Evolutionary conservation across 495 filamentous ascomycete species (phyloP).

Genomic region (Pseudomonodictys pantanalensis): DNA sequence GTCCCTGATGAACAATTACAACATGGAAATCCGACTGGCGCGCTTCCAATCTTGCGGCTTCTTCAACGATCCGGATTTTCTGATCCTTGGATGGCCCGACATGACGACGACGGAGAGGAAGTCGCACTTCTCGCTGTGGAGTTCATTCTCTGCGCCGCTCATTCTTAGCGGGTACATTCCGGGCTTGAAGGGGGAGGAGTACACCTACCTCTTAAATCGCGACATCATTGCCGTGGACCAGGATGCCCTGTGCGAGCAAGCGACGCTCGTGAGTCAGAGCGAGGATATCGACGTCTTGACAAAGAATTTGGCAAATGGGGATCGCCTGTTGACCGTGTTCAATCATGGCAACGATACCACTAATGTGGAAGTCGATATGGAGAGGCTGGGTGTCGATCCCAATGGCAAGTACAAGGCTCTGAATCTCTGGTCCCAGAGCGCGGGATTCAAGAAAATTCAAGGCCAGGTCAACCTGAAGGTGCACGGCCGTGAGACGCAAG

Average conservation of each 20-base stretch:
- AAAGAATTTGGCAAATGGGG: slow-evolving; percentile 29
- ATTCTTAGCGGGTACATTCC: slow-evolving; percentile 48
- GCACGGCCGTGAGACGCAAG: slow-evolving; percentile 3
- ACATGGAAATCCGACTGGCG: slow-evolving; percentile 41
- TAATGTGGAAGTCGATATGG: slow-evolving; percentile 1
- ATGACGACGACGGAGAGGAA: slow-evolving; percentile 42
- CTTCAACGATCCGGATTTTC: slow-evolving; percentile 48
- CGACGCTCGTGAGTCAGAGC: slow-evolving; percentile 44
- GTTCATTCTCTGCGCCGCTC: slow-evolving; percentile 42
- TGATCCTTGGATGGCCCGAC: slow-evolving; percentile 45
- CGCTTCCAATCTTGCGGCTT: slow-evolving; percentile 48
- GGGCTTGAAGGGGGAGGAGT: slow-evolving; percentile 37
- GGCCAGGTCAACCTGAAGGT: slow-evolving; percentile 1
- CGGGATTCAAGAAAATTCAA: not conserved
- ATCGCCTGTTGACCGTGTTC: slow-evolving; percentile 22
- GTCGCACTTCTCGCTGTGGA: slow-evolving; percentile 48
- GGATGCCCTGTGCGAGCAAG: slow-evolving; percentile 44
- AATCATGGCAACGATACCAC: slow-evolving; percentile 9
- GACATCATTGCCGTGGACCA: slow-evolving; percentile 46
- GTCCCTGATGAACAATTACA: slow-evolving; percentile 47
- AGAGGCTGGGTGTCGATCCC: slow-evolving; percentile 15
- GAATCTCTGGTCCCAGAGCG: slow-evolving; percentile 18
- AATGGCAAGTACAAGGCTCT: slow-evolving; percentile 8
- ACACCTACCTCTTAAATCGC: slow-evolving; percentile 40
- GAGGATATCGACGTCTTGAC: slow-evolving; percentile 25